phyloP scores from a whole-genome alignment of 2,329 filamentous ascomycete species.

The Epichloe sylvatica region DNA sequence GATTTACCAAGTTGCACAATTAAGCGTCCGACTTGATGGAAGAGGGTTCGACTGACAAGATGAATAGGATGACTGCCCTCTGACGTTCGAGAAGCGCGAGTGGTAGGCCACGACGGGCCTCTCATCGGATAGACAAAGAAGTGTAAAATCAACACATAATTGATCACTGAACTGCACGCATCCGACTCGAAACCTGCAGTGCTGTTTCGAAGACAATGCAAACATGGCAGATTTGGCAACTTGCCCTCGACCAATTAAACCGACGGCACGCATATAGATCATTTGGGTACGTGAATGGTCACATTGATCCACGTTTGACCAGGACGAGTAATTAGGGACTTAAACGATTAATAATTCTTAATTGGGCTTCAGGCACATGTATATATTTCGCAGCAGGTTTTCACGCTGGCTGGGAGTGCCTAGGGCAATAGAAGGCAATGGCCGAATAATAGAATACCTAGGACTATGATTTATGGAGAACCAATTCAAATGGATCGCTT shows the following conservation, averaged over 20 bases:
- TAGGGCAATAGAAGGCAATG: too few relatives aligned
- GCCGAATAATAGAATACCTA: too few relatives aligned
- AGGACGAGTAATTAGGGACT: background rate
- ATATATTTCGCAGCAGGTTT: background rate
- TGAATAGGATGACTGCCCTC: conserved; percentile 63
- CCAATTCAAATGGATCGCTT: too few relatives aligned
- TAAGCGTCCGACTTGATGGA: too few relatives aligned
- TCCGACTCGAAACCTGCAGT: background rate
- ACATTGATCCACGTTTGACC: background rate
- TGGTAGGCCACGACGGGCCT: conserved; percentile 19
- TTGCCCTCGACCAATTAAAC: conserved; percentile 3
- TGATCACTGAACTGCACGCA: too few relatives aligned
- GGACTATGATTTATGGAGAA: too few relatives aligned
- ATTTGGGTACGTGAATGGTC: conserved; percentile 1
- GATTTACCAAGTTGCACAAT: too few relatives aligned
- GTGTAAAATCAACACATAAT: too few relatives aligned
- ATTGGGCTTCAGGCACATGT: conserved; percentile 3
- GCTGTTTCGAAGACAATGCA: background rate
- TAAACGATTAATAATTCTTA: conserved; percentile 4
- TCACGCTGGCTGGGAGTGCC: background rate
- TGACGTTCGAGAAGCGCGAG: conserved; percentile 51
- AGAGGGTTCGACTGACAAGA: background rate
- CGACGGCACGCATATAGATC: conserved; percentile 3
- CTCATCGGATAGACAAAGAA: background rate
- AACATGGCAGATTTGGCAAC: background rate